Evolutionary conservation across 768 basidiomycete genomes (phyloP), one percentile per base, ranked within the genome.

Genomic region (Scleroderma bovista): DNA sequence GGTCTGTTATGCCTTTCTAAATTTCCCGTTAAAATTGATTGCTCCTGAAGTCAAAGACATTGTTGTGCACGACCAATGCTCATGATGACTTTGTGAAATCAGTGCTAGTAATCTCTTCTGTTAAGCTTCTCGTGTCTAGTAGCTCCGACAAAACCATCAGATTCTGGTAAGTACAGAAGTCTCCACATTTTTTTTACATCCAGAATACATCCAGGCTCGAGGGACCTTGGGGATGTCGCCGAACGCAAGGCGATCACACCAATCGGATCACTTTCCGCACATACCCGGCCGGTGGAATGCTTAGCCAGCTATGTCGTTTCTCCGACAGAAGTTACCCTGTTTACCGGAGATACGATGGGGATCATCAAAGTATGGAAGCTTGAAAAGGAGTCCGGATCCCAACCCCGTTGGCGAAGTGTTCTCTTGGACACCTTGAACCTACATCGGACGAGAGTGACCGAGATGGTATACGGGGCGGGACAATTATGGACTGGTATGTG

Each of bases 1-100:
- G 55, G 95, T 94, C 57, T 33, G 57, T 51, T 26, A 38, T 42
- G 32, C n/a, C 43, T 38, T 34, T 23, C 31, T 40, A 19, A 15
- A 6, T 17, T 29, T 32, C n/a, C 24, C 9, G 17, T 15, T 43
- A 5, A 26, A 22, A 10, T 44, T 49, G 11, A 41, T 55, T 26
- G 54, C 42, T 3, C 51, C 49, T 33, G 34, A 64, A 96, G 93
- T 84, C 81, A 3, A 88, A 81, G 63, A 64, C 69, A n/a, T 52
- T 82, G 38, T 66, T 94, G 17, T 86, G 81, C 2, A 83, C 86
- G 2, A 88, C 84, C 1, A 66, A 75, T 24, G 91, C 86, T 2
- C 95, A 99, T 61, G 71, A 75, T 0, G 95, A 99, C 67, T 99
- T 99, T 58, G 78, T 99, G 53, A 99, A 98, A 70, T 73, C 80